phyloP scores from a whole-genome alignment of 2,329 filamentous ascomycete genomes.

The Westerdykella aurantiaca region DNA sequence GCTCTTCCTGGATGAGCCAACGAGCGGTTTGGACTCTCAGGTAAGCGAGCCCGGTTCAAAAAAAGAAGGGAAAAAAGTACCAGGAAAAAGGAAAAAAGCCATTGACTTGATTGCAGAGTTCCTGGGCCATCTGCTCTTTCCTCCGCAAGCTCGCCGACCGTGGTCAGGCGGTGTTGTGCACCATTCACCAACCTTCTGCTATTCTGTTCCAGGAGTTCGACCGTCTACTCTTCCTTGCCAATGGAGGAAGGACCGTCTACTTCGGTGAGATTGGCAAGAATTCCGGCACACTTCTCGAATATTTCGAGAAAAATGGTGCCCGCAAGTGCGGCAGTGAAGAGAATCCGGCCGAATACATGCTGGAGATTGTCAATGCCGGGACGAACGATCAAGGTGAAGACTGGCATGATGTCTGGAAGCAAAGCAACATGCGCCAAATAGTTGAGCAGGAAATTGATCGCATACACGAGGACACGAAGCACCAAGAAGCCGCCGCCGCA shows the following conservation, averaged over 20 bases:
- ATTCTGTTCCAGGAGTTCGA: conserved; percentile 45
- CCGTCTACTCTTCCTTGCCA: conserved; percentile 40
- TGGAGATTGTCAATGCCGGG: conserved; percentile 44
- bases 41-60: too few species aligned
- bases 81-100: too few species aligned
- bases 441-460: conserved; percentile 38
- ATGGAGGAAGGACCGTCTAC: conserved; percentile 43
- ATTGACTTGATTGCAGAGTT: conserved; percentile 32
- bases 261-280: conserved; percentile 45
- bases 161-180: conserved; percentile 44
- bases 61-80: too few species aligned
- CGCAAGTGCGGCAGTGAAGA: conserved; percentile 54
- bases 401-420: conserved; percentile 40
- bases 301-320: conserved; percentile 61
- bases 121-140: conserved; percentile 59
- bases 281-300: conserved; percentile 37
- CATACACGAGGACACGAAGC: conserved; percentile 34
- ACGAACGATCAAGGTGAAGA: conserved; percentile 29
- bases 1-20: conserved; percentile 57
- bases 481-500: conserved; percentile 21
- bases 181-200: conserved; percentile 44
- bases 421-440: conserved; percentile 12
- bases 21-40: conserved; percentile 11
- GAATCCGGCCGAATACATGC: conserved; percentile 73
- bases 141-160: conserved; percentile 54